Conservation (phyloP, 73 alveolate species). For the Blepharisma japonicum region DNA sequence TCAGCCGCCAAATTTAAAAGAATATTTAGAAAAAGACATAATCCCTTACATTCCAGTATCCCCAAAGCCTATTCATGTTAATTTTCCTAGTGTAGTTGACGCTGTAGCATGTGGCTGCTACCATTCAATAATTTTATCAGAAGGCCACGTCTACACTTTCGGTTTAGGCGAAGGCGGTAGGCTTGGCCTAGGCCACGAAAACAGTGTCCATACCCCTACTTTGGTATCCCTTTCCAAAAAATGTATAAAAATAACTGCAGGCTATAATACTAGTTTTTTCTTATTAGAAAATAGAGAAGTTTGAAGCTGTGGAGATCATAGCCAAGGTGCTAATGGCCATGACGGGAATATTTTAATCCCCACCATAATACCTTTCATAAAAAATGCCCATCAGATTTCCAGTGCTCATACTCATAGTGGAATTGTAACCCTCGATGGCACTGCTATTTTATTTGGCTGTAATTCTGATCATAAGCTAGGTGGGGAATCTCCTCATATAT, state of each 20-base stretch:
- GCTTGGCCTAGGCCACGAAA: background rate
- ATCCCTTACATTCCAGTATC: constrained; percentile 1
- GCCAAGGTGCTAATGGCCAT: constrained; percentile 19
- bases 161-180: constrained; percentile 25
- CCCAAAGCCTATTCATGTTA: background rate
- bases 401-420: background rate
- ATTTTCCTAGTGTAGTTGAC: background rate
- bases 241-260: constrained; percentile 6
- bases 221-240: background rate
- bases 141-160: constrained; percentile 5
- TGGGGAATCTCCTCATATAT: constrained; percentile 11
- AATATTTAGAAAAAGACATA: background rate
- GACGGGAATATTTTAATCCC: background rate
- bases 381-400: constrained; percentile 7
- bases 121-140: background rate
- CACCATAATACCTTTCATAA: constrained; percentile 11
- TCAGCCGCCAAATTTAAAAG: background rate
- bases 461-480: constrained; percentile 24
- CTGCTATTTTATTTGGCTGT: constrained; percentile 18
- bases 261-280: constrained; percentile 1
- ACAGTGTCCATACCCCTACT: background rate
- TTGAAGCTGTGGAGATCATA: constrained; percentile 10
- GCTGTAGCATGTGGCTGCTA: constrained; percentile 25
- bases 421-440: background rate
- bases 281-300: constrained; percentile 10